These are phyloP conservation scores for Penicillium argentinense DNA, from an alignment of 495 filamentous ascomycete species.

Conservation along the genomic window DNA sequence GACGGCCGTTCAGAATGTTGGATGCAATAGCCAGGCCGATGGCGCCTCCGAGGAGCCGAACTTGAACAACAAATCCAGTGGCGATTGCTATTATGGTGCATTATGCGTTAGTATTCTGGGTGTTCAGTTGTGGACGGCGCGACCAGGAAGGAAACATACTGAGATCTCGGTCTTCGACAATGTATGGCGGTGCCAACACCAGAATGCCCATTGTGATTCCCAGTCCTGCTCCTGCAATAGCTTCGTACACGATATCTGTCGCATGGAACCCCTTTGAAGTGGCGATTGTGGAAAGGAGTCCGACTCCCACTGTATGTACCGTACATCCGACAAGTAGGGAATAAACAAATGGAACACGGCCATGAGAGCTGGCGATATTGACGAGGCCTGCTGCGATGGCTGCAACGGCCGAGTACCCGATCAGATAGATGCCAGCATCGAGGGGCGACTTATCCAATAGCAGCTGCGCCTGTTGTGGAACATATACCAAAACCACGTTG, in stretches of 20 bases:
- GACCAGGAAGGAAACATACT: constrained; percentile 25
- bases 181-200: constrained; percentile 51
- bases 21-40: constrained; percentile 49
- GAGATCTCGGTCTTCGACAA: constrained; percentile 46
- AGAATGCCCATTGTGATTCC: constrained; percentile 36
- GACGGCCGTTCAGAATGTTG: constrained; percentile 33
- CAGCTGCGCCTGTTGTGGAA: constrained; percentile 62
- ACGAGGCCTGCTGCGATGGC: constrained; percentile 51
- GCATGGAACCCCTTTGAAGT: constrained; percentile 28
- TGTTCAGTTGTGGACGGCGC: neutral
- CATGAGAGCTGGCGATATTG: constrained; percentile 41
- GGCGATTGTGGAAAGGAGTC: constrained; percentile 45
- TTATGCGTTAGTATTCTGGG: neutral
- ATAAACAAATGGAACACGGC: constrained; percentile 47
- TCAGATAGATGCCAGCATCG: constrained; percentile 55
- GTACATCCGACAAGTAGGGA: constrained; percentile 44
- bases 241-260: constrained; percentile 50
- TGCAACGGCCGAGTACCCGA: constrained; percentile 49
- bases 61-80: constrained; percentile 55
- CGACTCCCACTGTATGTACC: constrained; percentile 53
- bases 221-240: constrained; percentile 55
- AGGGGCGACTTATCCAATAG: constrained; percentile 46
- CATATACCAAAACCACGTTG: constrained; percentile 52
- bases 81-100: constrained; percentile 40
- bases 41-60: constrained; percentile 57